Evolutionary conservation across 345 rosid genomes (phyloP), one percentile per base, ranked within the genome.

Genomic region (Brassica nigra): DNA sequence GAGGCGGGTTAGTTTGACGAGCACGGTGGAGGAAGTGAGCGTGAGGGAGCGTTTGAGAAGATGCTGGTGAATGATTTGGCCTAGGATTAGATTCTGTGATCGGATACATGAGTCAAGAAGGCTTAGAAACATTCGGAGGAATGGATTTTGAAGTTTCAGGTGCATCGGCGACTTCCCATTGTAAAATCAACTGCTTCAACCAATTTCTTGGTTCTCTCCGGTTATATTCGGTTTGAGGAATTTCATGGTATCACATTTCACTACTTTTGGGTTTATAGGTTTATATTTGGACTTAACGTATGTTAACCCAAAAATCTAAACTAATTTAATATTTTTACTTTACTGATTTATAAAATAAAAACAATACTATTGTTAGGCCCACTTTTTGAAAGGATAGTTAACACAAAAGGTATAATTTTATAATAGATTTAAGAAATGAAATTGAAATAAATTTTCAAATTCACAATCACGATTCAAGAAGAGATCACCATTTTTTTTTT

Each of bases 61-160:
- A 1, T 76, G 73, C 44, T 80, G 82, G 12, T 82, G 84, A 52
- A 80, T 74, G 62, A 73, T 77, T 69, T 82, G 78, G 1, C 76
- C 83, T 75, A 70, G 6, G 8, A 39, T 68, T 4, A 80, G 82
- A 20, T 81, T 7, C 49, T 49, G 62, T 27, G 81, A 80, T 71
- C 71, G 71, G 64, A 80, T 78, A 73, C 78, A 75, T 12, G 68
- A 57, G 23, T 83, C 81, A 57, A 84, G 70, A 71, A 79, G 63
- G n/a, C 66, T 73, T 55, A 66, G 29, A 33, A 44, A 76, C 83
- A 81, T 81, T 18, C 36, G 59, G 30, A 14, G 18, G 31, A 66
- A 18, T 52, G 10, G 3, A 4, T 1, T 4, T 36, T 16, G 23
- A 75, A 49, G 36, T 59, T 59, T 59, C 18, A 18, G 18, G 55